These are phyloP conservation scores for Saccharomyces mikatae DNA, from an alignment of 805 yeast species.

Conservation along the genomic window DNA sequence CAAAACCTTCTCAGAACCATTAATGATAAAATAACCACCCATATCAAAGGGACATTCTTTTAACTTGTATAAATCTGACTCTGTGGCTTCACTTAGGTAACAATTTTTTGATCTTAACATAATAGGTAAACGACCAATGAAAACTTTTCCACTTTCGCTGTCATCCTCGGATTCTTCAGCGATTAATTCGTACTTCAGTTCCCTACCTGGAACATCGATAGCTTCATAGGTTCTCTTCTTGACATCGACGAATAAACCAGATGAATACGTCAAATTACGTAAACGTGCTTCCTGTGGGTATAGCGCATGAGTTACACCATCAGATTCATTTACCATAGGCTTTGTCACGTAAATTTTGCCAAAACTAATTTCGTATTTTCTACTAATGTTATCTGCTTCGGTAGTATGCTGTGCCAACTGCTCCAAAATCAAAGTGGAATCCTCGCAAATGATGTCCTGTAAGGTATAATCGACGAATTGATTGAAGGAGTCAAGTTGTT, in stretches of 20 bases:
- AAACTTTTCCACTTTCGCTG: conserved; percentile 76
- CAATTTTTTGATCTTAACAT: conserved; percentile 96
- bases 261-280: conserved; percentile 90
- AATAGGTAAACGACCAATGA: conserved; percentile 94
- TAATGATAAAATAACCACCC: conserved; percentile 98
- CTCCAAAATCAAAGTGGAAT: conserved; percentile 85
- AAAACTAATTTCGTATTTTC: conserved; percentile 92
- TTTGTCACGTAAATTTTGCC: conserved; percentile 94
- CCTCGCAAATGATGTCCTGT: conserved; percentile 95
- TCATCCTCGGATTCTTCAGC: conserved; percentile 47
- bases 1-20: conserved; percentile 95
- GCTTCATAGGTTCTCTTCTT: conserved; percentile 80
- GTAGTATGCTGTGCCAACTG: conserved; percentile 97
- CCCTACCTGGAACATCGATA: conserved; percentile 58
- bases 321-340: conserved; percentile 98
- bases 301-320: conserved; percentile 98
- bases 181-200: conserved; percentile 48
- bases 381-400: conserved; percentile 80
- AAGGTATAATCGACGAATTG: conserved; percentile 95
- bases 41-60: conserved; percentile 99
- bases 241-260: conserved; percentile 94
- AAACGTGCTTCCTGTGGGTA: conserved; percentile 97
- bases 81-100: conserved; percentile 80
- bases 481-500: conserved; percentile 95
- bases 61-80: conserved; percentile 87